These are phyloP conservation scores for Diaporthe humulicola DNA, from an alignment of 2,329 filamentous ascomycete species.

Conservation along the genomic window DNA sequence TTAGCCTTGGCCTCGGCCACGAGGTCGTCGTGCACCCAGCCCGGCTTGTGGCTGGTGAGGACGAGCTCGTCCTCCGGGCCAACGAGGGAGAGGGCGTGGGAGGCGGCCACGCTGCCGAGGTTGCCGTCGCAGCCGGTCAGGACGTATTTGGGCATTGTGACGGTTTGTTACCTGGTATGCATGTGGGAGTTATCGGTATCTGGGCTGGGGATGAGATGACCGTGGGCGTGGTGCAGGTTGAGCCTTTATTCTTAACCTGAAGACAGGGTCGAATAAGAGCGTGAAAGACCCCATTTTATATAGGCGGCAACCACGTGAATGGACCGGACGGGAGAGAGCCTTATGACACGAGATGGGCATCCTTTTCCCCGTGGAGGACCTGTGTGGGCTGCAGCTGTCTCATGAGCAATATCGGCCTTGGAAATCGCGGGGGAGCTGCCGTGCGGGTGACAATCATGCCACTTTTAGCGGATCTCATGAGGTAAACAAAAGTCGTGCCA, in stretches of 20 bases:
- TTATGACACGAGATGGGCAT: constrained; percentile 20
- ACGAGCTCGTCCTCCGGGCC: constrained; percentile 40
- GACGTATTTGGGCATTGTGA: constrained; percentile 41
- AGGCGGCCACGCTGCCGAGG: constrained; percentile 40
- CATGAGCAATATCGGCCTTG: constrained; percentile 22
- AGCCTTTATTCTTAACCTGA: background rate
- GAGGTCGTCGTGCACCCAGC: constrained; percentile 31
- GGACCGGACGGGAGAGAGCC: background rate
- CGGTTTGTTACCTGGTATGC: background rate
- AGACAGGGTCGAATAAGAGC: background rate
- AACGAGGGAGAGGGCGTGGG: constrained; percentile 37
- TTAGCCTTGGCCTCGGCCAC: constrained; percentile 27
- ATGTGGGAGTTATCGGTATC: background rate
- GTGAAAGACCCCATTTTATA: background rate
- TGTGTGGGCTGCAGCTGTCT: constrained; percentile 16
- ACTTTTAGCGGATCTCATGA: constrained; percentile 36
- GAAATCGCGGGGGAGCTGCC: background rate
- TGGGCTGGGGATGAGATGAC: background rate
- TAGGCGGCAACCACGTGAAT: background rate
- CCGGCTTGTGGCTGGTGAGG: constrained; percentile 35
- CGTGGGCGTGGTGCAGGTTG: background rate
- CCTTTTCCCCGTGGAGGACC: constrained; percentile 21
- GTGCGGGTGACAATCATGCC: constrained; percentile 38
- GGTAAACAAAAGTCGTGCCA: constrained; percentile 3
- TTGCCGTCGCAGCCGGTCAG: constrained; percentile 41